Percentiles rank a stretch among this genome's conserved stretches.
These are phyloP conservation scores for Keqinozyma sinolaborantium DNA, from an alignment of 1,139 yeast species.

Conservation along the genomic window DNA sequence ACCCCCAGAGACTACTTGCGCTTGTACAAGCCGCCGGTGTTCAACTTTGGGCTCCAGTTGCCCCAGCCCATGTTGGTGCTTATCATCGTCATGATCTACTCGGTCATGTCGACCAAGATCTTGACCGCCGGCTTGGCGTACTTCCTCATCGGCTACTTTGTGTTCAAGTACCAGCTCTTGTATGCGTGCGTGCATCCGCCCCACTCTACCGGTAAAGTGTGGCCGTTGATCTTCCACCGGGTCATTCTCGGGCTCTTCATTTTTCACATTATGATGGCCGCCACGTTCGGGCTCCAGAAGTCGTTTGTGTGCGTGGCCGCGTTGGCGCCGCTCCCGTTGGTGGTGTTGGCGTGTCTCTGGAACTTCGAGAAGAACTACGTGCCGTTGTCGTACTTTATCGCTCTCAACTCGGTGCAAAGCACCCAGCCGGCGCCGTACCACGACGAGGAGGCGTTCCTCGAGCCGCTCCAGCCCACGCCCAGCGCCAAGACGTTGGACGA, in stretches of 20 bases:
- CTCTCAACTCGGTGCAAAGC: conserved; percentile 53
- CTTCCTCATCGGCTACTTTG: conserved; percentile 59
- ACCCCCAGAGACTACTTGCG: conserved; percentile 54
- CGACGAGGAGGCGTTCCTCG: conserved; percentile 15
- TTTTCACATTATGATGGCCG: conserved; percentile 88
- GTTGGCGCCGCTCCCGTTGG: conserved; percentile 70
- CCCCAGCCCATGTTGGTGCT: conserved; percentile 65
- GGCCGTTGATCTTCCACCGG: conserved; percentile 64
- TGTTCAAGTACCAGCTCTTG: conserved; percentile 61
- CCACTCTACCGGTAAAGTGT: conserved; percentile 67
- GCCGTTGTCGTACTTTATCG: conserved; percentile 82
- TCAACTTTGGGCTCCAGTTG: conserved; percentile 60
- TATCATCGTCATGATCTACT: conserved; percentile 58
- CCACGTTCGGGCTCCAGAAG: conserved; percentile 74
- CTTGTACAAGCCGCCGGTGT: conserved; percentile 56
- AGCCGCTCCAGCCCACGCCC: conserved; percentile 5
- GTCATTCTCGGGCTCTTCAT: conserved; percentile 55
- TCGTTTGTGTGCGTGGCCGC: conserved; percentile 73
- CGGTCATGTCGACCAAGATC: conserved; percentile 63
- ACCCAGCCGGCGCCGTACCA: conserved; percentile 11
- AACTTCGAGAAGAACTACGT: conserved; percentile 77
- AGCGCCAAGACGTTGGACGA: conserved; percentile 56
- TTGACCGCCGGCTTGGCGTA: conserved; percentile 63
- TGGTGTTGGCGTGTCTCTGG: conserved; percentile 67
- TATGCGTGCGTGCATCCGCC: conserved; percentile 69